These are phyloP conservation scores for Macadamia integrifolia DNA, from an alignment of 164 flowering plant genomes.

Conservation along the genomic window DNA sequence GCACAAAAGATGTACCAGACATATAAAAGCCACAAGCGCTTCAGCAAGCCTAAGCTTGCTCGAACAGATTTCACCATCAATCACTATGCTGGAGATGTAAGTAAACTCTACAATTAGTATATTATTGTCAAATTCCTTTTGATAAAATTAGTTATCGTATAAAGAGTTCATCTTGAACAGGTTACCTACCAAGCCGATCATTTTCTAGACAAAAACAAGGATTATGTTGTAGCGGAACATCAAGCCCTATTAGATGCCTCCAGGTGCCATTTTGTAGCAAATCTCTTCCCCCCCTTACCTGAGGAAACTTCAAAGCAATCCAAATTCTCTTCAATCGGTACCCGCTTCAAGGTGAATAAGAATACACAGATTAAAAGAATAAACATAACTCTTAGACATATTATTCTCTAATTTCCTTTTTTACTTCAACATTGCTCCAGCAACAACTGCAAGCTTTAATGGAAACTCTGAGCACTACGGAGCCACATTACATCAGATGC, in stretches of 20 bases:
- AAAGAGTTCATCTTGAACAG: slow-evolving; percentile 24
- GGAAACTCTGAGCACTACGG: slow-evolving; percentile 57
- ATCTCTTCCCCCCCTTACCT: slow-evolving; percentile 48
- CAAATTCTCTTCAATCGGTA: slow-evolving; percentile 64
- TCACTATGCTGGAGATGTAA: slow-evolving; percentile 91
- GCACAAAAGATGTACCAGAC: slow-evolving; percentile 87
- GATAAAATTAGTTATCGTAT: not conserved
- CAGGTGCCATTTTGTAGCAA: slow-evolving; percentile 42
- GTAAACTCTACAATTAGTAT: slow-evolving; percentile 10
- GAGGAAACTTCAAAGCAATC: slow-evolving; percentile 64
- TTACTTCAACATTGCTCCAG: slow-evolving; percentile 20
- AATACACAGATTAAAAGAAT: not conserved
- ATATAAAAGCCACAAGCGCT: slow-evolving; percentile 66
- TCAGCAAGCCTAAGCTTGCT: slow-evolving; percentile 82
- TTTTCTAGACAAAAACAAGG: slow-evolving; percentile 66
- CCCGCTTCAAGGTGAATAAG: slow-evolving; percentile 28
- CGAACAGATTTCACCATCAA: slow-evolving; percentile 70
- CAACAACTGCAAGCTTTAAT: slow-evolving; percentile 56
- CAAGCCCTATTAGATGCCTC: slow-evolving; percentile 53
- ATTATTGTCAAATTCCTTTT: not conserved
- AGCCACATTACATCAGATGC: slow-evolving; percentile 58
- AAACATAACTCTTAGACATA: not conserved
- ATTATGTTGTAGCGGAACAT: slow-evolving; percentile 62
- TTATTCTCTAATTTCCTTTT: not conserved
- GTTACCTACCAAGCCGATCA: slow-evolving; percentile 63